Evolutionary conservation across 805 yeast genomes (phyloP).

Genomic region (Millerozyma acaciae): DNA sequence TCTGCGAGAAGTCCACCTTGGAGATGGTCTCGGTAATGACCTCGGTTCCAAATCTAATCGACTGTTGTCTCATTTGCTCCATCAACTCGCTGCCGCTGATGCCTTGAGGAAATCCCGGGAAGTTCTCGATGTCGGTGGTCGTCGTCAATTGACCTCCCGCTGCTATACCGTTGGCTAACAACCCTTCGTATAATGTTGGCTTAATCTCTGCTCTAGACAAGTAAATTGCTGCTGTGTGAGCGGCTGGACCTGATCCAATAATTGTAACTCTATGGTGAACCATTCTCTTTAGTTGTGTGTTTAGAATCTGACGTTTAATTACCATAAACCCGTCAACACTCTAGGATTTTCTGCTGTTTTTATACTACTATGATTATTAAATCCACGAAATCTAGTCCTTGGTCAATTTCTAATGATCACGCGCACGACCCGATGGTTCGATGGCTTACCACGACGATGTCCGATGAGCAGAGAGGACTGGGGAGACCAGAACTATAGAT

Average conservation of each 20-base stretch:
- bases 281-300: slow-evolving; percentile 43
- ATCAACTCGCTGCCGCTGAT: slow-evolving; percentile 82
- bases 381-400: slow-evolving; percentile 2
- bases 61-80: slow-evolving; percentile 92
- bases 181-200: slow-evolving; percentile 92
- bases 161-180: slow-evolving; percentile 96
- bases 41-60: slow-evolving; percentile 84
- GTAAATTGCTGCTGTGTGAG: slow-evolving; percentile 98
- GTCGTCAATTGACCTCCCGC: slow-evolving; percentile 99
- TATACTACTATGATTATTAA: background rate
- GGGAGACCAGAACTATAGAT: too few species aligned
- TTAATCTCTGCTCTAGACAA: slow-evolving; percentile 93
- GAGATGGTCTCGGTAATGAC: slow-evolving; percentile 93
- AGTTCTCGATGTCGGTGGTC: slow-evolving; percentile 97
- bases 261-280: slow-evolving; percentile 81
- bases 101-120: slow-evolving; percentile 98
- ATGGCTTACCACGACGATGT: too few species aligned
- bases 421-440: slow-evolving; percentile 4
- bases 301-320: slow-evolving; percentile 1
- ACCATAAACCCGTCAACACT: slow-evolving; percentile 7
- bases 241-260: slow-evolving; percentile 98
- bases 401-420: slow-evolving; percentile 3
- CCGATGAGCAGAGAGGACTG: too few species aligned
- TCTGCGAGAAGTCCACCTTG: slow-evolving; percentile 80
- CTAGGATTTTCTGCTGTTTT: slow-evolving; percentile 6